These are phyloP conservation scores for Dryas octopetala DNA, from an alignment of 306 rosid genomes.

Conservation along the genomic window DNA sequence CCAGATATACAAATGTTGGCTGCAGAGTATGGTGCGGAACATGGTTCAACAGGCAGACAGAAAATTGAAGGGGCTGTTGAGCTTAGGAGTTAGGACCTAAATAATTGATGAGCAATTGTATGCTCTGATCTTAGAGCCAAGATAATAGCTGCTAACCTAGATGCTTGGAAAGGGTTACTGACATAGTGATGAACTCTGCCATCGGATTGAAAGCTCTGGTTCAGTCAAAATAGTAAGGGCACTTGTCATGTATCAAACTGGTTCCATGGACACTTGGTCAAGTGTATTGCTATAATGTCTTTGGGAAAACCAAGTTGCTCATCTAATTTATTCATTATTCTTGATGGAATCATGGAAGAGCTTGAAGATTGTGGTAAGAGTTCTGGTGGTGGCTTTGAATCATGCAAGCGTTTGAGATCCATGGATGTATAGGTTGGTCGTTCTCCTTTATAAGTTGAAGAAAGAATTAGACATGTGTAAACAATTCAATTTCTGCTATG, in stretches of 20 bases:
- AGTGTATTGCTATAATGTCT: constrained; percentile 1
- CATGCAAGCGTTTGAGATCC: constrained; percentile 1
- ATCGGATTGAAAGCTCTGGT: not conserved
- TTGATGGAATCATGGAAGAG: constrained; percentile 7
- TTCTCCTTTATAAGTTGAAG: not conserved
- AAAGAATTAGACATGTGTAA: constrained; percentile 2
- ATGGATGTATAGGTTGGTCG: constrained; percentile 1
- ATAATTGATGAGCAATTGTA: not conserved
- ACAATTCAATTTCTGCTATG: not conserved
- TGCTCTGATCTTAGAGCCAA: constrained; percentile 22
- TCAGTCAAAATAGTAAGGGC: constrained; percentile 1
- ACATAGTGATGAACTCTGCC: constrained; percentile 22
- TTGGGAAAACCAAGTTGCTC: not conserved
- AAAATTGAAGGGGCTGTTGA: constrained; percentile 24
- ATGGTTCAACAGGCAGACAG: constrained; percentile 29
- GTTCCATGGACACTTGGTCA: constrained; percentile 6
- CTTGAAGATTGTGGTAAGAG: not conserved
- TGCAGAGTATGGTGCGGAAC: constrained; percentile 31
- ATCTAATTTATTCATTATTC: not conserved
- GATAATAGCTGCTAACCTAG: constrained; percentile 16
- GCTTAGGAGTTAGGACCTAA: constrained; percentile 7
- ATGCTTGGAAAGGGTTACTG: constrained; percentile 12
- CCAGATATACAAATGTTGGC: constrained; percentile 45
- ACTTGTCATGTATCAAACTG: constrained; percentile 14
- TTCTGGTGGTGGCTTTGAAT: not conserved